phyloP scores from a whole-genome alignment of 2,329 filamentous ascomycete species.

The Hypomyces perniciosus region DNA sequence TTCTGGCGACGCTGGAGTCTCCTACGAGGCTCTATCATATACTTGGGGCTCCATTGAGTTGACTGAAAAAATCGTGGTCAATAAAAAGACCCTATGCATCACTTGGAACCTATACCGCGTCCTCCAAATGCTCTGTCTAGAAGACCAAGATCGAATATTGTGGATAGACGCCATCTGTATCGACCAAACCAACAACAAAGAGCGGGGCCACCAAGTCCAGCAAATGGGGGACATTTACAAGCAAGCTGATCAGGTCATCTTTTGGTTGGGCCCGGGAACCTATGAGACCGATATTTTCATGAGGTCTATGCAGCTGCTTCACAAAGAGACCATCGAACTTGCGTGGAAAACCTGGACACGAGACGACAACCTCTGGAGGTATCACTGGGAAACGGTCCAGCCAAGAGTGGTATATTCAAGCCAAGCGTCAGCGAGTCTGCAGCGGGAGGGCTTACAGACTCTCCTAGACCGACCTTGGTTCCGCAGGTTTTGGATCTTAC shows the following conservation, averaged over 20 bases:
- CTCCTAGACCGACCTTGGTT: constrained; percentile 2
- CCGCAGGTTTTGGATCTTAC: constrained; percentile 10
- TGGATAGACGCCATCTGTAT: constrained; percentile 2
- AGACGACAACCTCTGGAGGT: neutral
- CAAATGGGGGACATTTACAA: constrained; percentile 11
- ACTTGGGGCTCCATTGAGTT: constrained; percentile 1
- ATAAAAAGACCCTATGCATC: neutral
- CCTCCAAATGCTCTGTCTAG: neutral
- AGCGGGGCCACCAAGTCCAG: constrained; percentile 11
- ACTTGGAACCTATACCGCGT: constrained; percentile 1
- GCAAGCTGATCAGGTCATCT: constrained; percentile 7
- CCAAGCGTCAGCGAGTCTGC: neutral
- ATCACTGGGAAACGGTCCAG: neutral
- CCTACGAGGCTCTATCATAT: constrained; percentile 12
- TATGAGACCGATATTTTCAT: constrained; percentile 1
- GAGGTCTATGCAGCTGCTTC: neutral
- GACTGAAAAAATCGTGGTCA: neutral
- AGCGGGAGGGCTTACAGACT: neutral
- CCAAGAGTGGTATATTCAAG: neutral
- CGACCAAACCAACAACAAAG: constrained; percentile 3
- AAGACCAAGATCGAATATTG: neutral
- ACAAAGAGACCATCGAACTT: neutral
- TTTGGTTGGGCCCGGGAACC: neutral
- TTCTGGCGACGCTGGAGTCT: neutral
- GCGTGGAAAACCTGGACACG: neutral